Conservation (phyloP, 495 filamentous ascomycete genomes). For the Penicillium goetzii region DNA sequence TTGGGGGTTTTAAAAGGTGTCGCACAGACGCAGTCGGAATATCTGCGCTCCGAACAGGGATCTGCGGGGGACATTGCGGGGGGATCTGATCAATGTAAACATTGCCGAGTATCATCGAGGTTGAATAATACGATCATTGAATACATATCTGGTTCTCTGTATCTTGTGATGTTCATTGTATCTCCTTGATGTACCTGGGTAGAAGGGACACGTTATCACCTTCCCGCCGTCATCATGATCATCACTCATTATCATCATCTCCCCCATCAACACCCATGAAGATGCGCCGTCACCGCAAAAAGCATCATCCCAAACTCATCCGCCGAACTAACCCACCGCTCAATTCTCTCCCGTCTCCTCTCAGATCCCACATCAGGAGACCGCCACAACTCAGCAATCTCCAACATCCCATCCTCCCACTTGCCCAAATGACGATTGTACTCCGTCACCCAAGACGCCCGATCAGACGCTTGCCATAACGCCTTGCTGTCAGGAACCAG, state of each 20-base stretch:
- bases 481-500: slow-evolving; percentile 37
- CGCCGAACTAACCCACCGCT: slow-evolving; percentile 30
- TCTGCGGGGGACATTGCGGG: not conserved
- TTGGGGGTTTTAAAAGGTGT: not conserved
- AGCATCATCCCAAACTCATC: slow-evolving; percentile 43
- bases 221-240: not conserved
- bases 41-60: slow-evolving; percentile 1
- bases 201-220: too few relatives aligned
- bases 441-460: slow-evolving; percentile 40
- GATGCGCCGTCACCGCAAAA: slow-evolving; percentile 34
- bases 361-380: slow-evolving; percentile 17
- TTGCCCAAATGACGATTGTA: slow-evolving; percentile 45
- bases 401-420: slow-evolving; percentile 45
- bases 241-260: not conserved
- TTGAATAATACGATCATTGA: not conserved
- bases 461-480: slow-evolving; percentile 42
- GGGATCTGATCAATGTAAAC: not conserved
- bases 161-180: too few relatives aligned
- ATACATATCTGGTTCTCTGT: too few relatives aligned
- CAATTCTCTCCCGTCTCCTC: slow-evolving; percentile 22
- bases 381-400: slow-evolving; percentile 49
- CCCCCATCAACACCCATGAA: slow-evolving; percentile 33
- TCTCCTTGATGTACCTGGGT: too few relatives aligned
- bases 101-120: not conserved
- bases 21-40: slow-evolving; percentile 9